A percentile compares a stretch with the other conserved stretches of the same genome.
Conservation (phyloP, 768 basidiomycete genomes). For the Suillus paluster region DNA sequence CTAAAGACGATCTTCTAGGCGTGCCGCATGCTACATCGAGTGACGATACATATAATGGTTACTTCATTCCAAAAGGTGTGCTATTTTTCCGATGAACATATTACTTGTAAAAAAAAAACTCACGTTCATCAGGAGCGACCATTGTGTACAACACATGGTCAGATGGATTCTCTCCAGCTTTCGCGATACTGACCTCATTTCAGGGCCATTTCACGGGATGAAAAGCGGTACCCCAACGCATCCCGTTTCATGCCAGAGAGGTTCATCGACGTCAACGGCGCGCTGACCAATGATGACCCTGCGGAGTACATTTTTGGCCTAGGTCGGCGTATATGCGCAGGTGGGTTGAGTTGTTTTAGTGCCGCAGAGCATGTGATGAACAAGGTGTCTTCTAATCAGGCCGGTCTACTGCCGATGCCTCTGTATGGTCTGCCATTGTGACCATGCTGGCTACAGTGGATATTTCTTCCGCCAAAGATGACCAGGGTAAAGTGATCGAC, state of each 20-base stretch:
- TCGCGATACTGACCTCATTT: not conserved
- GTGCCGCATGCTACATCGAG: conserved; percentile 15
- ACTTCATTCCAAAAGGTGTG: conserved; percentile 22
- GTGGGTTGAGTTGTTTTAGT: not conserved
- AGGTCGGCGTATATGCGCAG: conserved; percentile 9
- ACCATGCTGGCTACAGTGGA: conserved; percentile 19
- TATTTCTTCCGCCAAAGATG: conserved; percentile 5
- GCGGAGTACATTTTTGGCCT: conserved; percentile 12
- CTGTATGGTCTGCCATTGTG: conserved; percentile 23
- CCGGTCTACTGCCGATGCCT: conserved; percentile 20
- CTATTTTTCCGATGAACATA: too few species aligned
- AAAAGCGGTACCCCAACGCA: conserved; percentile 15
- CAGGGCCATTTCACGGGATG: conserved; percentile 19
- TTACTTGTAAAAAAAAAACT: not conserved
- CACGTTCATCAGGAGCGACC: conserved; percentile 7
- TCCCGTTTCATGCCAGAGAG: conserved; percentile 18
- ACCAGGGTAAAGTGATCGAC: conserved; percentile 5
- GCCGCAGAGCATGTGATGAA: not conserved
- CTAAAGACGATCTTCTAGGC: conserved; percentile 1
- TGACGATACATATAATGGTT: conserved; percentile 19
- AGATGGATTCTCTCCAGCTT: not conserved
- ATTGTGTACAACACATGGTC: conserved; percentile 17
- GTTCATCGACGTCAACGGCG: conserved; percentile 16
- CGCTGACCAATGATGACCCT: conserved; percentile 14
- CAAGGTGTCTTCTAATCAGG: conserved; percentile 18